These are phyloP conservation scores for Amanita subjunquillea DNA, from an alignment of 768 basidiomycete genomes.

Conservation along the genomic window DNA sequence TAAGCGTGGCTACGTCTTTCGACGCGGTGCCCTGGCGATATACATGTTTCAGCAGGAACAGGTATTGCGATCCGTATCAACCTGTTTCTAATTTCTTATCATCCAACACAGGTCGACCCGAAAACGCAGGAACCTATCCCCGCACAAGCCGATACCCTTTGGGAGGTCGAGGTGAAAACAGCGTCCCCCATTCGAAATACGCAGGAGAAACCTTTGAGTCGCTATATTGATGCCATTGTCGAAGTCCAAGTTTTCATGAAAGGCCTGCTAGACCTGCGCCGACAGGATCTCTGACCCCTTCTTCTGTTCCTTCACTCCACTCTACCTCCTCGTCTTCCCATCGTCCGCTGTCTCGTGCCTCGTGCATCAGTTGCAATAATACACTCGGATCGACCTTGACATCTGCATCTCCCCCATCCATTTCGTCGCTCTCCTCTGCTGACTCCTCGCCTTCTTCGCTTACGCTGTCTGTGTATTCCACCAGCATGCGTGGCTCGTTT, in stretches of 20 bases:
- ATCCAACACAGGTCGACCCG: conserved; percentile 46
- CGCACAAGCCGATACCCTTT: conserved; percentile 70
- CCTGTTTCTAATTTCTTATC: neutral
- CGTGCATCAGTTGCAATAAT: conserved; percentile 23
- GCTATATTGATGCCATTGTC: conserved; percentile 63
- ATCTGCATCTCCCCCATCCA: conserved; percentile 13
- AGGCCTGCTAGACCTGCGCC: conserved; percentile 66
- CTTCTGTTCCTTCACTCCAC: conserved; percentile 32
- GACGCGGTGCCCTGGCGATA: conserved; percentile 59
- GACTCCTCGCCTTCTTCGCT: conserved; percentile 8
- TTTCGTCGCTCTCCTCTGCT: neutral
- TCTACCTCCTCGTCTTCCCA: conserved; percentile 27
- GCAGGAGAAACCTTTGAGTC: conserved; percentile 64
- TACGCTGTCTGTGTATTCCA: conserved; percentile 32
- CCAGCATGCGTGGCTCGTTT: conserved; percentile 26
- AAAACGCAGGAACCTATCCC: conserved; percentile 69
- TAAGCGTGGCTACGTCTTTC: conserved; percentile 73
- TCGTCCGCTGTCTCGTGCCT: conserved; percentile 12
- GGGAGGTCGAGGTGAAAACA: conserved; percentile 86
- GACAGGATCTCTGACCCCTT: conserved; percentile 48
- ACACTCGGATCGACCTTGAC: conserved; percentile 23
- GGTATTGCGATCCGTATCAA: conserved; percentile 24
- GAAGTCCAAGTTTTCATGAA: conserved; percentile 82
- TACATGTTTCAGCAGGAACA: conserved; percentile 84
- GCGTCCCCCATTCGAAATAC: conserved; percentile 70